Percentiles rank a stretch among this genome's conserved stretches.
These are phyloP conservation scores for Exophiala aquamarina DNA, from an alignment of 2,329 filamentous ascomycete genomes.

Conservation along the genomic window DNA sequence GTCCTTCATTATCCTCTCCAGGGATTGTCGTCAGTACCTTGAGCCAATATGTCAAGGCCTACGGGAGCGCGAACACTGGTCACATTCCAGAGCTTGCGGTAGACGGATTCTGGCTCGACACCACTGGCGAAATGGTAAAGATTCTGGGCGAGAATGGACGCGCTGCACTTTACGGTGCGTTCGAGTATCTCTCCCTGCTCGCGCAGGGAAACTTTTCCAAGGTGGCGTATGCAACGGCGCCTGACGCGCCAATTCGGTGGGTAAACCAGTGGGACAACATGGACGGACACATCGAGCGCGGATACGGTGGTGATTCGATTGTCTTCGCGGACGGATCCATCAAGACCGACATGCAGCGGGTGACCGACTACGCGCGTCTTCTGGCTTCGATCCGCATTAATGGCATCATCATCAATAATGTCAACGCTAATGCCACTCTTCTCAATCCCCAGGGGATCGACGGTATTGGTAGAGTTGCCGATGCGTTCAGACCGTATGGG, in stretches of 20 bases:
- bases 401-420: constrained; percentile 68
- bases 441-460: constrained; percentile 59
- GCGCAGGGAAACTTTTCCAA: constrained; percentile 57
- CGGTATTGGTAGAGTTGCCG: constrained; percentile 62
- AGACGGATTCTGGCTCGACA: constrained; percentile 61
- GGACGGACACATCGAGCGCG: constrained; percentile 62
- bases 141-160: constrained; percentile 67
- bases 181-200: constrained; percentile 67
- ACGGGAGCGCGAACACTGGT: constrained; percentile 22
- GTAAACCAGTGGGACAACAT: constrained; percentile 74
- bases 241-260: constrained; percentile 65
- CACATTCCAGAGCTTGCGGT: constrained; percentile 31
- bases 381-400: constrained; percentile 67
- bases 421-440: constrained; percentile 65
- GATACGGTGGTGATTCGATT: constrained; percentile 67
- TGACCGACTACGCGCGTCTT: constrained; percentile 63
- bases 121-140: constrained; percentile 46
- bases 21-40: constrained; percentile 36
- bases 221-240: constrained; percentile 53
- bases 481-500: constrained; percentile 67
- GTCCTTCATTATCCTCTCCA: constrained; percentile 22
- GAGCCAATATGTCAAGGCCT: constrained; percentile 30
- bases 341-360: constrained; percentile 60
- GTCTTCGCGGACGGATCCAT: constrained; percentile 63
- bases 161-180: constrained; percentile 67